Evolutionary conservation across 305 asterid species (phyloP).

Genomic region (Fraxinus xanthoxyloides): DNA sequence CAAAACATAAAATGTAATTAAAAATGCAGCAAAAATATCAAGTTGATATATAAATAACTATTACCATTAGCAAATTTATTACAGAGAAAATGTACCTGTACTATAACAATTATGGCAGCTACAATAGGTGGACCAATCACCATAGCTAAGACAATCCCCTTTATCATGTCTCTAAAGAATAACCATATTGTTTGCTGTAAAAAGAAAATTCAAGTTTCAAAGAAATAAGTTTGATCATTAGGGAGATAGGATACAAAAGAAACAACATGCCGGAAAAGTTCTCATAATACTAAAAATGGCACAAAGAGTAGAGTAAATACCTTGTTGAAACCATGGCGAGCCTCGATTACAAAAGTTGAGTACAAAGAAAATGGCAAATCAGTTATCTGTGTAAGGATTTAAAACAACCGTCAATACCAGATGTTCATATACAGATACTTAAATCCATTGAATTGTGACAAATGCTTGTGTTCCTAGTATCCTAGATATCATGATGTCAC

Average conservation of each 20-base stretch:
- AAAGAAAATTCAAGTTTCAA: slow-evolving; percentile 19
- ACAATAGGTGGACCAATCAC: slow-evolving; percentile 96
- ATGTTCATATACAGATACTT: background rate
- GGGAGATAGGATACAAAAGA: background rate
- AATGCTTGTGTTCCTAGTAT: background rate
- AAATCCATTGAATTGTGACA: background rate
- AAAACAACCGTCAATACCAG: background rate
- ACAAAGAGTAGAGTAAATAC: slow-evolving; percentile 30
- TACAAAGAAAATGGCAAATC: slow-evolving; percentile 95
- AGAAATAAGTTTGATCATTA: slow-evolving; percentile 19
- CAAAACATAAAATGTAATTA: background rate
- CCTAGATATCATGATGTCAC: background rate
- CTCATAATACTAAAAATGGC: slow-evolving; percentile 11
- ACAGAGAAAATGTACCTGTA: slow-evolving; percentile 54
- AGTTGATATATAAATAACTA: background rate
- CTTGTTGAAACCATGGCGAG: slow-evolving; percentile 96
- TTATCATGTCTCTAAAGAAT: slow-evolving; percentile 88
- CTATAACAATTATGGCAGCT: slow-evolving; percentile 86
- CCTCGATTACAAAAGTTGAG: slow-evolving; percentile 96
- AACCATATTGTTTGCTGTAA: slow-evolving; percentile 89
- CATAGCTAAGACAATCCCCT: slow-evolving; percentile 59
- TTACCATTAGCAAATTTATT: slow-evolving; percentile 10
- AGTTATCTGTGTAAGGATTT: slow-evolving; percentile 60
- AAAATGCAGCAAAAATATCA: slow-evolving; percentile 14
- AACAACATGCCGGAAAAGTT: background rate